Percentiles rank a stretch among this genome's conserved stretches.
Evolutionary conservation across 2,329 filamentous ascomycete species (phyloP).

Genomic region (Rugonectria rugulosa): DNA sequence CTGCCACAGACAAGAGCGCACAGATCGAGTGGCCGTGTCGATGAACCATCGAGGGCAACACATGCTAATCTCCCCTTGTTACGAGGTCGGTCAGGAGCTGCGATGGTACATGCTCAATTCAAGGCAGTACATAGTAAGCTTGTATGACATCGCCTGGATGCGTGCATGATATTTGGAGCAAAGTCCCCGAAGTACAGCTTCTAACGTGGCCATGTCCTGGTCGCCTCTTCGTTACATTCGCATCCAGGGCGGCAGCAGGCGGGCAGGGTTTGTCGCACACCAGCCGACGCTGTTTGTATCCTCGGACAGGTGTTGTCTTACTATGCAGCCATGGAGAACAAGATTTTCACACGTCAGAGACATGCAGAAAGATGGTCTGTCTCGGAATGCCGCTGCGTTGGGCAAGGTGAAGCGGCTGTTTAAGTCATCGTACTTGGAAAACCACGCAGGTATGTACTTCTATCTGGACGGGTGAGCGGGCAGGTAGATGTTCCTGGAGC

Average conservation of each 20-base stretch:
- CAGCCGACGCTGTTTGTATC: slow-evolving; percentile 12
- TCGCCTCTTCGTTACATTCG: neutral
- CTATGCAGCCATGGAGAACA: neutral
- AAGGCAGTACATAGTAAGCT: neutral
- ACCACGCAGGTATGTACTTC: too few relatives aligned
- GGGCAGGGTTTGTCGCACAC: slow-evolving; percentile 1
- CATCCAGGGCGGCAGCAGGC: neutral
- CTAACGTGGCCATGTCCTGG: neutral
- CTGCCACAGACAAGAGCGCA: neutral
- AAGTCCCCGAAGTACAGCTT: neutral
- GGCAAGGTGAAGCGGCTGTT: slow-evolving; percentile 12
- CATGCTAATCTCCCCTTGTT: slow-evolving; percentile 6
- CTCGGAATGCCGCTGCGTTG: slow-evolving; percentile 10
- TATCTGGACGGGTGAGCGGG: too few relatives aligned
- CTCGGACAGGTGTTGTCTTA: slow-evolving; percentile 13
- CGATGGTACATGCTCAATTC: neutral
- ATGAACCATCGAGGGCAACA: slow-evolving; percentile 1
- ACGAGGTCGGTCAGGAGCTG: neutral
- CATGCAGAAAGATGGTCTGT: neutral
- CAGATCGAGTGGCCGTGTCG: slow-evolving; percentile 1
- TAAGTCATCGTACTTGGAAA: too few relatives aligned
- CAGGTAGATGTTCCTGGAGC: slow-evolving; percentile 4
- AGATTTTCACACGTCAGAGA: slow-evolving; percentile 2
- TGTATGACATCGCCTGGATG: neutral
- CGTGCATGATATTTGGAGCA: neutral